These are phyloP conservation scores for Mycena rebaudengoi DNA, from an alignment of 768 basidiomycete species.

Conservation along the genomic window DNA sequence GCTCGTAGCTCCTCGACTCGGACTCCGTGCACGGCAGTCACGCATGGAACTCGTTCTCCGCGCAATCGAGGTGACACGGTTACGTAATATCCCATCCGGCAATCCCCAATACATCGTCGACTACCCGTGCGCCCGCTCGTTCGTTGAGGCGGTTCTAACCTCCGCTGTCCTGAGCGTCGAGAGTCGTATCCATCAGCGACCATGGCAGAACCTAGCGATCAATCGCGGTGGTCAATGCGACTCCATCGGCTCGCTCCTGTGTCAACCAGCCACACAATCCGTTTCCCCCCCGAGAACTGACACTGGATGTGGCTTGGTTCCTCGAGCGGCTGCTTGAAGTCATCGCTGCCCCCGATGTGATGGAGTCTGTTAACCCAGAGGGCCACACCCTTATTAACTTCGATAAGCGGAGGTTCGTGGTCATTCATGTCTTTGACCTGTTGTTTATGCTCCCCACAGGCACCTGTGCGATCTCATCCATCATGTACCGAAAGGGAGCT, in stretches of 20 bases:
- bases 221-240: conserved; percentile 70
- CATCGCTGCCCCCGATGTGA: conserved; percentile 75
- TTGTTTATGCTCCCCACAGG: conserved; percentile 44
- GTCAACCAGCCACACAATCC: conserved; percentile 55
- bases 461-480: conserved; percentile 72
- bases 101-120: conserved; percentile 52
- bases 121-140: conserved; percentile 76
- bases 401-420: conserved; percentile 78
- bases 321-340: conserved; percentile 85
- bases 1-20: conserved; percentile 70
- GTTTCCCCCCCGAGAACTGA: conserved; percentile 60
- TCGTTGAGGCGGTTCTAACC: conserved; percentile 78
- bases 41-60: conserved; percentile 78
- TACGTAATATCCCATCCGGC: conserved; percentile 58
- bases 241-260: conserved; percentile 63
- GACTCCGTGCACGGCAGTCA: conserved; percentile 68
- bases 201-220: conserved; percentile 80
- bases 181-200: conserved; percentile 78
- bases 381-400: conserved; percentile 75
- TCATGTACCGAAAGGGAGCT: conserved; percentile 50
- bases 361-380: conserved; percentile 60
- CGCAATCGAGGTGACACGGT: conserved; percentile 77
- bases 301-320: conserved; percentile 84
- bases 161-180: conserved; percentile 83
- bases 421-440: background rate